Evolutionary conservation across 1,284 basidiomycete species (phyloP).

Genomic region (Bondarzewia mesenterica): DNA sequence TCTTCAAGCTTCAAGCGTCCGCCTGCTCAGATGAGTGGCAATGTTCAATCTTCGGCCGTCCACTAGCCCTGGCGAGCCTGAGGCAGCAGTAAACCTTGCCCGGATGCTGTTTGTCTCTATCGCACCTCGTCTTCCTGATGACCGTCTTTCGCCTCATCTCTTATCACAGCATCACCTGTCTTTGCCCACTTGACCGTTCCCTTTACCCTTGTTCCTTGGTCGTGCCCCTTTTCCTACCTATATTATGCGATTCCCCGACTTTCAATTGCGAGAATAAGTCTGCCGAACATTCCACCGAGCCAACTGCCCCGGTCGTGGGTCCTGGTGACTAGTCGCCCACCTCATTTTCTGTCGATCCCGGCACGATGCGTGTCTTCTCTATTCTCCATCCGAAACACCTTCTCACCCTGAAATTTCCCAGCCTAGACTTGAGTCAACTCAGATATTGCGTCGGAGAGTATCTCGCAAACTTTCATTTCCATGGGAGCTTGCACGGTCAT

Average conservation of each 20-base stretch:
- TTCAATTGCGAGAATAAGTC: neutral
- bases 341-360: neutral
- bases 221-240: neutral
- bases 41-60: no score
- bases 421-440: neutral
- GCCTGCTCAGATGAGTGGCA: no score
- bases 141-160: no score
- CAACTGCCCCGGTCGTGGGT: neutral
- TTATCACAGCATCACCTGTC: no score
- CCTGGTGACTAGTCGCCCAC: neutral
- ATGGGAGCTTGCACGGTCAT: no score
- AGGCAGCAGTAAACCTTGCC: no score
- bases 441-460: no score
- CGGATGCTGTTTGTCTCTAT: no score
- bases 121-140: no score
- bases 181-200: neutral
- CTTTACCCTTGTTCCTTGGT: neutral
- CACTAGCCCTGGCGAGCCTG: no score
- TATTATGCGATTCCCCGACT: neutral
- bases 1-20: no score
- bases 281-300: neutral
- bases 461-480: no score
- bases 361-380: neutral
- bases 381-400: neutral
- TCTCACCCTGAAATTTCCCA: neutral